phyloP scores from a whole-genome alignment of 1,284 basidiomycete genomes.

The Polyporus tsugae region DNA sequence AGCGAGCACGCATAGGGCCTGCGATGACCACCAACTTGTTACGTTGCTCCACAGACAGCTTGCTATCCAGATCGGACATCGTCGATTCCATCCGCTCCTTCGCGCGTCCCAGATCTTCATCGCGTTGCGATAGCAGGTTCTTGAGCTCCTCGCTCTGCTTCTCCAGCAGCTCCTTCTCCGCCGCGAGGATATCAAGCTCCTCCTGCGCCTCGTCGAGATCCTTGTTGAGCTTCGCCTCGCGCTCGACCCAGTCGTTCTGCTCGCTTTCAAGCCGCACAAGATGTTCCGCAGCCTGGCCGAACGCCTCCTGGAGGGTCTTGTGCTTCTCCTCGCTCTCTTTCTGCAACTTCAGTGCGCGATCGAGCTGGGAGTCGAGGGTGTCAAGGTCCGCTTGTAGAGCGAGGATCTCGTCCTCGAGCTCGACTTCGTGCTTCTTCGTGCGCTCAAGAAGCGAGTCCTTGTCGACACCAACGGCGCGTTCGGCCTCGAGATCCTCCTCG shows the following conservation, averaged over 20 bases:
- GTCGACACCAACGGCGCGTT: constrained; percentile 82
- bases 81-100: constrained; percentile 81
- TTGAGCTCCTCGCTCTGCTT: constrained; percentile 79
- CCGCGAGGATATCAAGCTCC: constrained; percentile 63
- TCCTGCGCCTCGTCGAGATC: constrained; percentile 67
- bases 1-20: constrained; percentile 16
- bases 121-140: constrained; percentile 74
- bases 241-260: constrained; percentile 70
- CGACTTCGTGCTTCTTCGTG: constrained; percentile 85
- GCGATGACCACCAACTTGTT: constrained; percentile 61
- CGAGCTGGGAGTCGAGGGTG: constrained; percentile 86
- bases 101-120: constrained; percentile 80
- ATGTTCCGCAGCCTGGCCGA: constrained; percentile 87
- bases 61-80: constrained; percentile 77
- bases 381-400: constrained; percentile 88
- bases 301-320: constrained; percentile 72
- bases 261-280: constrained; percentile 83
- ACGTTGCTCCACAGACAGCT: constrained; percentile 71
- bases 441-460: constrained; percentile 89
- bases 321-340: constrained; percentile 84
- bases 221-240: constrained; percentile 66
- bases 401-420: constrained; percentile 87
- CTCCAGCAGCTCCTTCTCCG: constrained; percentile 67
- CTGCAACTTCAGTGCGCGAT: constrained; percentile 79
- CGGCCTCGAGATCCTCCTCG: constrained; percentile 84